A percentile compares a stretch with the other conserved stretches of the same genome.
phyloP scores from a whole-genome alignment of 2,329 filamentous ascomycete species.

The Exophiala spinifera region DNA sequence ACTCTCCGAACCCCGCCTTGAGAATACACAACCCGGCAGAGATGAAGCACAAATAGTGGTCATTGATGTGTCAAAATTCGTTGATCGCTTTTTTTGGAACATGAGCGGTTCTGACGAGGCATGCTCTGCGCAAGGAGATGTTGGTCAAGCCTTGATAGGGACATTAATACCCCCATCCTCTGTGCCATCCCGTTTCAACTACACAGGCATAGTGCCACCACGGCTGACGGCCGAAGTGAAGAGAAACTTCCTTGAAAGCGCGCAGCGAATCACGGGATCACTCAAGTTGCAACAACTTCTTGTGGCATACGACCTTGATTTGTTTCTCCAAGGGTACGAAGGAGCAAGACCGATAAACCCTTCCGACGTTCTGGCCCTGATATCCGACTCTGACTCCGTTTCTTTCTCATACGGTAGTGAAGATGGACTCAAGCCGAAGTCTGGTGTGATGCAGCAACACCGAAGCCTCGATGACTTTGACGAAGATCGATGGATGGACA shows the following conservation, averaged over 20 bases:
- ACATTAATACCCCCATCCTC: neutral
- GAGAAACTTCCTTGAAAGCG: constrained; percentile 10
- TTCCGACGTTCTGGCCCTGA: neutral
- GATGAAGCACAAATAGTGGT: too few species aligned
- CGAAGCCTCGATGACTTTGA: constrained; percentile 43
- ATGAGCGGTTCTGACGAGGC: neutral
- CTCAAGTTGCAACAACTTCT: neutral
- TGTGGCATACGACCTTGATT: neutral
- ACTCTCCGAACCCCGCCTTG: too few species aligned
- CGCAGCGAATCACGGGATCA: neutral
- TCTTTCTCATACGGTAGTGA: neutral
- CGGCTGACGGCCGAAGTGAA: constrained; percentile 10
- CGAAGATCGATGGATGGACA: constrained; percentile 60
- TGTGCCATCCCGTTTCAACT: constrained; percentile 9
- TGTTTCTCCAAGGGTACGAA: neutral
- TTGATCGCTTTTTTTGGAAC: neutral
- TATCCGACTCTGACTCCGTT: neutral
- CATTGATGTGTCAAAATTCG: too few species aligned
- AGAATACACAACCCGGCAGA: too few species aligned
- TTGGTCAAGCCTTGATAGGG: neutral
- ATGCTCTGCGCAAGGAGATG: neutral
- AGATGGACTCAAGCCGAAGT: neutral
- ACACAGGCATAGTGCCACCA: constrained; percentile 16
- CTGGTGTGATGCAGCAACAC: neutral
- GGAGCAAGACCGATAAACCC: neutral